phyloP scores from a whole-genome alignment of 2,329 filamentous ascomycete genomes.

The Microsporum ferrugineum region DNA sequence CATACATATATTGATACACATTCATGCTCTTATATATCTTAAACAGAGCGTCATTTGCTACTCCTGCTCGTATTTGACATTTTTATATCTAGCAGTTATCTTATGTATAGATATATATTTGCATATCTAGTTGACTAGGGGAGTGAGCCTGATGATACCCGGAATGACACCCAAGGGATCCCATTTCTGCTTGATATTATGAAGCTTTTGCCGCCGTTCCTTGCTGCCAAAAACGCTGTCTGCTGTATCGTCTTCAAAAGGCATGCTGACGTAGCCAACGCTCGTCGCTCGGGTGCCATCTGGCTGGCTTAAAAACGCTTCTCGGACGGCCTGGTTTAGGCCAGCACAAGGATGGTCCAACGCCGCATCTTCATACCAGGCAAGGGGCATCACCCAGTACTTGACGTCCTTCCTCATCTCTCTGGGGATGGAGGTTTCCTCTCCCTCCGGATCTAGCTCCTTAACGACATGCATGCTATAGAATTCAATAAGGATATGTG shows the following conservation, averaged over 20 bases:
- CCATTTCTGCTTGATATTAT: background rate
- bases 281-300: background rate
- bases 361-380: background rate
- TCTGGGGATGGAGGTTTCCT: background rate
- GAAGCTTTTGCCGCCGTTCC: background rate
- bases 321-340: background rate
- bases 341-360: background rate
- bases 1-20: too few relatives aligned
- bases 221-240: background rate
- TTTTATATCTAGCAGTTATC: too few relatives aligned
- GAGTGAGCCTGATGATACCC: background rate
- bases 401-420: background rate
- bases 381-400: conserved; percentile 8
- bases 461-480: background rate
- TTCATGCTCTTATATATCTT: too few relatives aligned
- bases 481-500: background rate
- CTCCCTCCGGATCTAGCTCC: background rate
- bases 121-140: too few relatives aligned
- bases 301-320: background rate
- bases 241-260: background rate
- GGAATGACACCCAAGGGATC: background rate
- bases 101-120: too few relatives aligned
- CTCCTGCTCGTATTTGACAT: too few relatives aligned
- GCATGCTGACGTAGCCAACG: background rate
- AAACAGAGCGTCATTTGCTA: too few relatives aligned